Base-by-base conservation (phyloP, 1,284 basidiomycete species). In the Leccinum subatratum region DNA sequence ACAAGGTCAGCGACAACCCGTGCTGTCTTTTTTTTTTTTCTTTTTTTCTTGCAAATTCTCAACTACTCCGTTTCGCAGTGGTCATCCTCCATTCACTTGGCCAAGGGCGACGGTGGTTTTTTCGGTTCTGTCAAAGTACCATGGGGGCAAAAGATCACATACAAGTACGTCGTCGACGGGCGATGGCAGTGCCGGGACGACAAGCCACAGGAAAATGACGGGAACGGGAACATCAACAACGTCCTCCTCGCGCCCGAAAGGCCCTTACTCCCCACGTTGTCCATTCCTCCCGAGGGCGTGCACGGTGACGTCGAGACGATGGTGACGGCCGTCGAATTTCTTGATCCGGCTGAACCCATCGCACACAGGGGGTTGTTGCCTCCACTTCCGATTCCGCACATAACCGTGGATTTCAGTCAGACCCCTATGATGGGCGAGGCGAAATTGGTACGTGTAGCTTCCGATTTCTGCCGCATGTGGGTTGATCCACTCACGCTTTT, bases 121-220 rank as follows among this genome's bases (percentile, higher is more conserved):
- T 80, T 82, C 68, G 85, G 82, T 34, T 81, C 77, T 14, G 79
- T 85, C 25, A 74, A 78, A 65, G 79, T 92, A 37, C 89, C 90
- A 4, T 92, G 86, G 85, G 83, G 80, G 62, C 74, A 83, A 63
- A 89, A 85, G 72, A 79, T 91, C 68, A 72, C 79, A 7, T 93
- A 90, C 85, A 93, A 93, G 77, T 93, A 87, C 73, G 80, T 93
- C 74, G 90, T 93, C 64, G 92, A 93, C 72, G 90, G 88, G 37
- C 74, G 77, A 66, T 93, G 91, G 91, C 72, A 79, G 48, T 83
- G 84, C 60, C 81, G 82, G 63, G 80, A 83, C 57, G 81, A 82
- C 67, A 81, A 81, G 68, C 87, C 89, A 6, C 87, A 85, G 63
- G 89, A 90, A 74, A 72, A 76, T 2, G 91, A 93, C 71, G 75